Evolutionary conservation across 495 filamentous ascomycete genomes (phyloP).

Genomic region (Talaromyces nanjingensis): DNA sequence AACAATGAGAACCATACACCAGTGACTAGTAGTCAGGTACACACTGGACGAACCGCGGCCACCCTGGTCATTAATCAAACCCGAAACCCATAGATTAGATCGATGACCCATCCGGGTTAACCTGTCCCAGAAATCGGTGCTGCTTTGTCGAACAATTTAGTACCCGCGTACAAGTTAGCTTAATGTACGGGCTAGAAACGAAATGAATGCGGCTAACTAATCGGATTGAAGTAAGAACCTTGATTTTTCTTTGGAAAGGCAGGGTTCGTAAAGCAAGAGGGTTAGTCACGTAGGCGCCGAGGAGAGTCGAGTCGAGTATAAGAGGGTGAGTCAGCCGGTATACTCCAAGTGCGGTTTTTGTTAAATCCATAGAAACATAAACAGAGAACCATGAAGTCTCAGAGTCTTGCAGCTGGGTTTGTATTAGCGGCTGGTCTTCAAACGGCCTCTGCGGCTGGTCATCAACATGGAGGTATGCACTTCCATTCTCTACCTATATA

Average conservation of each 20-base stretch:
- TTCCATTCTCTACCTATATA: not conserved
- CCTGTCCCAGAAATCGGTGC: too few species aligned
- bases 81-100: not conserved
- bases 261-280: too few species aligned
- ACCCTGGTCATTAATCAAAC: not conserved
- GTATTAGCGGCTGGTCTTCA: not conserved
- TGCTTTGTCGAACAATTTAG: not conserved
- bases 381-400: not conserved
- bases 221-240: too few species aligned
- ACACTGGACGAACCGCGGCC: not conserved
- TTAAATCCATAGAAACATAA: too few species aligned
- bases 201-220: too few species aligned
- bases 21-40: too few species aligned
- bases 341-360: too few species aligned
- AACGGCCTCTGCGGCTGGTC: not conserved
- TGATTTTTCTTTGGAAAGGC: too few species aligned
- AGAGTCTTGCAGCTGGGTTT: not conserved
- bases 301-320: too few species aligned
- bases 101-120: not conserved
- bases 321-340: not conserved
- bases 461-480: not conserved
- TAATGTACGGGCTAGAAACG: too few species aligned
- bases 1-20: not conserved
- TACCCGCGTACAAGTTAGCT: too few species aligned
- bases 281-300: too few species aligned